Percentiles rank a stretch among this genome's conserved stretches.
Conservation (phyloP, 164 flowering plant genomes). For the Chloranthus sessilifolius region DNA sequence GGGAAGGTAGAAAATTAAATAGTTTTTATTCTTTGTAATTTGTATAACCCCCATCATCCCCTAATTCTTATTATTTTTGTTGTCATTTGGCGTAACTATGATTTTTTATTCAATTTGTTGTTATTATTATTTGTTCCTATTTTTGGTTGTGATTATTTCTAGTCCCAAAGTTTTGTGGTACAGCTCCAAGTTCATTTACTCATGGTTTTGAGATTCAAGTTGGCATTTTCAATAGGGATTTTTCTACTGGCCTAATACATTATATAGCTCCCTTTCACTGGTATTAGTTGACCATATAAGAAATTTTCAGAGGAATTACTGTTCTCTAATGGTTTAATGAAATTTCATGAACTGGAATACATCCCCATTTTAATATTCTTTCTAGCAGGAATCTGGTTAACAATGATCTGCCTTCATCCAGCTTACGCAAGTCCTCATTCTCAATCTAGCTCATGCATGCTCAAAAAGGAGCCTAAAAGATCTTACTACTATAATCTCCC, state of each 20-base stretch:
- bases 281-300: too few relatives aligned
- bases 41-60: neutral
- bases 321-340: neutral
- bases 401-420: too few relatives aligned
- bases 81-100: neutral
- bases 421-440: too few relatives aligned
- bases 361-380: neutral
- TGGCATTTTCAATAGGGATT: too few relatives aligned
- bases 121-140: neutral
- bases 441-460: too few relatives aligned
- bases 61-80: neutral
- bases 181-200: neutral
- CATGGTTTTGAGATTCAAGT: neutral
- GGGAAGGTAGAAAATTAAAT: slow-evolving; percentile 13
- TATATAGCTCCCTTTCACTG: too few relatives aligned
- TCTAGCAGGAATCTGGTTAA: neutral
- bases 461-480: too few relatives aligned
- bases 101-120: too few relatives aligned
- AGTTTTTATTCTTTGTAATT: neutral
- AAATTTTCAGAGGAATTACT: too few relatives aligned
- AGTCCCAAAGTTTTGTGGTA: neutral
- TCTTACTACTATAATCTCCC: too few relatives aligned
- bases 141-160: neutral
- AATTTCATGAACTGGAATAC: neutral
- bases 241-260: too few relatives aligned